phyloP scores from a whole-genome alignment of 371 early-diverging fungal species.

The Apophysomyces ossiformis region DNA sequence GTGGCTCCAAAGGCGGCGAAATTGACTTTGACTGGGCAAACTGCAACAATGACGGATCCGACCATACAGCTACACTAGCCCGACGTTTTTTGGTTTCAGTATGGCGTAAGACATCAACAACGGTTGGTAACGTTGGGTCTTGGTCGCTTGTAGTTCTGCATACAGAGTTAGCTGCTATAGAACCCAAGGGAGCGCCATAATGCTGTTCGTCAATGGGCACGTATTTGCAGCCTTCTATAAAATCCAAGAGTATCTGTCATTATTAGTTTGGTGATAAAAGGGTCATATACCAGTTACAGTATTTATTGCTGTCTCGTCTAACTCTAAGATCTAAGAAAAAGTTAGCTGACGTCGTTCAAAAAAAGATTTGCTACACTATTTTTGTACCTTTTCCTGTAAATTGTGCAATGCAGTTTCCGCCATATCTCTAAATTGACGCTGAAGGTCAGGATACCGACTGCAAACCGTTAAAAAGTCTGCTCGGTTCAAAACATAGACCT shows the following conservation, averaged over 20 bases:
- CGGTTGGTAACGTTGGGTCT: slow-evolving; percentile 46
- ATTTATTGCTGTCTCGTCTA: neutral
- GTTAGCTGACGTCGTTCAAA: neutral
- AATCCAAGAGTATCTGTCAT: neutral
- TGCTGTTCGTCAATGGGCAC: slow-evolving; percentile 17
- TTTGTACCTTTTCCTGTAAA: slow-evolving; percentile 31
- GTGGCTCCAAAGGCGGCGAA: neutral
- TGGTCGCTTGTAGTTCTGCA: slow-evolving; percentile 53
- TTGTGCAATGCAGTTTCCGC: slow-evolving; percentile 29
- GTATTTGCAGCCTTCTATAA: slow-evolving; percentile 8
- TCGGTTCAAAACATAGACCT: slow-evolving; percentile 57
- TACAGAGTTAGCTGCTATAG: slow-evolving; percentile 32
- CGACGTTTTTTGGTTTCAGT: slow-evolving; percentile 59
- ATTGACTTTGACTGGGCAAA: slow-evolving; percentile 39
- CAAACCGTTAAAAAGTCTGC: slow-evolving; percentile 51
- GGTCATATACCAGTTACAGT: slow-evolving; percentile 7
- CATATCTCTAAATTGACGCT: slow-evolving; percentile 31
- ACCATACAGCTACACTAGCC: slow-evolving; percentile 85
- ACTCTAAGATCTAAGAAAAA: neutral
- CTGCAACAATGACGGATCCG: slow-evolving; percentile 70
- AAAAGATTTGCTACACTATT: neutral
- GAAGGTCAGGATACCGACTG: slow-evolving; percentile 45
- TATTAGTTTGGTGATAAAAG: neutral
- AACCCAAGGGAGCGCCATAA: slow-evolving; percentile 15
- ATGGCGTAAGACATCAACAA: slow-evolving; percentile 33